Evolutionary conservation across 1,284 basidiomycete species (phyloP).

Genomic region (Thelephora terrestris): DNA sequence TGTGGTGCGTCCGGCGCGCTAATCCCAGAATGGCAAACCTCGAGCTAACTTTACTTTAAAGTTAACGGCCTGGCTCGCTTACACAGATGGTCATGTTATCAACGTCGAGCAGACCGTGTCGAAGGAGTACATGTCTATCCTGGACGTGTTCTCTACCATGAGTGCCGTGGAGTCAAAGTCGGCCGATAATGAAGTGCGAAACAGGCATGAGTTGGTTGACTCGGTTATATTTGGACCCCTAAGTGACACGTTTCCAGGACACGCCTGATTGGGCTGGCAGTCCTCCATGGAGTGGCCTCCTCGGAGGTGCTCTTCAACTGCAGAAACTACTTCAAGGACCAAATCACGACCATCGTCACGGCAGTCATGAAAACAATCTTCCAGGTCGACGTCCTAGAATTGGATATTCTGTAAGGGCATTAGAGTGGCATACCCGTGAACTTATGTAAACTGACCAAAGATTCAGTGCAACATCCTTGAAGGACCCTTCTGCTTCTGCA

Average conservation of each 20-base stretch:
- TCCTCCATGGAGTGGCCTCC: slow-evolving; percentile 70
- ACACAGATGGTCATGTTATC: slow-evolving; percentile 75
- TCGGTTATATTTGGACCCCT: slow-evolving; percentile 2
- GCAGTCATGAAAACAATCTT: slow-evolving; percentile 68
- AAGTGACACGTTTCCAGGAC: slow-evolving; percentile 38
- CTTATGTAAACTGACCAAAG: too few species aligned
- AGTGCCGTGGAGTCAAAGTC: slow-evolving; percentile 36
- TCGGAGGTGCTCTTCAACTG: slow-evolving; percentile 82
- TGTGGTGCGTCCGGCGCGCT: slow-evolving; percentile 43
- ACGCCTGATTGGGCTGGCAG: slow-evolving; percentile 78
- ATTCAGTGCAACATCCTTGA: too few species aligned
- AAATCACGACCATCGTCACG: slow-evolving; percentile 64
- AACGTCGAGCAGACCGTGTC: slow-evolving; percentile 69
- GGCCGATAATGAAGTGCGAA: slow-evolving; percentile 54
- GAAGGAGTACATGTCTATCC: slow-evolving; percentile 58
- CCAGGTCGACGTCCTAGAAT: slow-evolving; percentile 45
- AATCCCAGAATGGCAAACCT: too few species aligned
- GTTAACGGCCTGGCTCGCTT: slow-evolving; percentile 92
- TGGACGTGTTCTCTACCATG: slow-evolving; percentile 61
- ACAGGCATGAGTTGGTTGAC: slow-evolving; percentile 37
- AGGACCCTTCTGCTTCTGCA: background rate
- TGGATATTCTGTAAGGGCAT: slow-evolving; percentile 60
- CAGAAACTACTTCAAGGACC: slow-evolving; percentile 62
- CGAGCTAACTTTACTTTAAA: slow-evolving; percentile 18
- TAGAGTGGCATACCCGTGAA: too few species aligned